Percentiles rank a stretch among this genome's conserved stretches.
These are phyloP conservation scores for Podaxis rugospora DNA, from an alignment of 768 basidiomycete genomes.

Conservation along the genomic window DNA sequence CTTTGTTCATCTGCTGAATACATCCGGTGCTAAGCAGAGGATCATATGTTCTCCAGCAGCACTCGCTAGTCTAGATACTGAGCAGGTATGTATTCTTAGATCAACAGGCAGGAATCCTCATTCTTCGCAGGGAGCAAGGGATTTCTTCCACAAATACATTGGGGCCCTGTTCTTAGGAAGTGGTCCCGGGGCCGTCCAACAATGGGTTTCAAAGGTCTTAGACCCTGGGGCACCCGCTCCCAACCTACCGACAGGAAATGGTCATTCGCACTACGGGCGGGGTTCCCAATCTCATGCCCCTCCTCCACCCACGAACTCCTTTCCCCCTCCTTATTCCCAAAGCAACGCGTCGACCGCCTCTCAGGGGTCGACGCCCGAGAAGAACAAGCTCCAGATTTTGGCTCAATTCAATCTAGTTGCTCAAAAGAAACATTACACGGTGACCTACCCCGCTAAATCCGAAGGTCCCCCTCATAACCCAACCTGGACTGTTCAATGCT, in stretches of 20 bases:
- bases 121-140: neutral
- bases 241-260: neutral
- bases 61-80: neutral
- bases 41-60: neutral
- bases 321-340: neutral
- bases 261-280: neutral
- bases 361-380: slow-evolving; percentile 5
- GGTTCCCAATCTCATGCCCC: neutral
- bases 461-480: slow-evolving; percentile 23
- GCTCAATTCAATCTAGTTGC: slow-evolving; percentile 51
- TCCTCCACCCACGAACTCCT: neutral
- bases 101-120: neutral
- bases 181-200: neutral
- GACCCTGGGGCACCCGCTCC: neutral
- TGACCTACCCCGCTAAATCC: slow-evolving; percentile 44
- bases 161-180: neutral
- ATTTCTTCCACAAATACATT: neutral
- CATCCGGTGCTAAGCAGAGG: neutral
- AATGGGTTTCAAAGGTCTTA: neutral
- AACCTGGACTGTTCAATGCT: neutral
- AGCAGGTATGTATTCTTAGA: neutral
- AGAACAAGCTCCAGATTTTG: slow-evolving; percentile 25
- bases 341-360: neutral
- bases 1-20: neutral
- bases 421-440: slow-evolving; percentile 33